Percentiles rank a stretch among this genome's conserved stretches.
Conservation (phyloP, 2,329 filamentous ascomycete genomes). For the Venturia aucupariae region DNA sequence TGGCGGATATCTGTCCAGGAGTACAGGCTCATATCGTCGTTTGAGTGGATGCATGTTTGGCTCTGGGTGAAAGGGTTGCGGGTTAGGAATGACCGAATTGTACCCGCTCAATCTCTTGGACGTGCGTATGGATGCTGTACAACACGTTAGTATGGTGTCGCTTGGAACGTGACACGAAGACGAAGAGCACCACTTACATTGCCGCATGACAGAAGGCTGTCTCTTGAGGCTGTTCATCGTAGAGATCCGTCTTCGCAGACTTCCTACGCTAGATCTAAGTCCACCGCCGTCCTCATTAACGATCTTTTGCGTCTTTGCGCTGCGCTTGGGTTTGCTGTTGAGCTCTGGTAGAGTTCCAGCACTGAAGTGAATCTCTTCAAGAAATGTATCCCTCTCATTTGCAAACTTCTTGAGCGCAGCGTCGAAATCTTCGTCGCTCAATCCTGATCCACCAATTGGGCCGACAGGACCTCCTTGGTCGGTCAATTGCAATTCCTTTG, state of each 20-base stretch:
- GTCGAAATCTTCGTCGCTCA: conserved; percentile 83
- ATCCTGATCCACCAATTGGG: conserved; percentile 29
- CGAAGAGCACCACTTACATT: conserved; percentile 47
- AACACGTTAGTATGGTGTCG: conserved; percentile 11
- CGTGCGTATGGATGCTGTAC: conserved; percentile 61
- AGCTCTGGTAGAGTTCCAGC: conserved; percentile 57
- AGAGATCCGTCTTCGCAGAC: conserved; percentile 84
- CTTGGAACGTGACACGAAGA: conserved; percentile 1
- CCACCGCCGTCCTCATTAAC: conserved; percentile 53
- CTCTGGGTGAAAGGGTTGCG: conserved; percentile 80
- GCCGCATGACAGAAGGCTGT: conserved; percentile 65
- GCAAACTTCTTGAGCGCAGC: conserved; percentile 89
- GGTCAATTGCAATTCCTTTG: conserved; percentile 3
- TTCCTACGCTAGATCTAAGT: conserved; percentile 60
- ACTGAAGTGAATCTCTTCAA: conserved; percentile 83
- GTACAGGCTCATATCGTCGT: conserved; percentile 87
- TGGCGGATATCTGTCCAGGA: conserved; percentile 87
- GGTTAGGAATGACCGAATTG: conserved; percentile 91
- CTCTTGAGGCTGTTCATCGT: conserved; percentile 95
- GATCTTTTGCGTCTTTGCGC: conserved; percentile 73
- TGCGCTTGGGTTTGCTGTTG: conserved; percentile 58
- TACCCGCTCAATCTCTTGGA: conserved; percentile 90
- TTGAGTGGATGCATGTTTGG: conserved; percentile 94
- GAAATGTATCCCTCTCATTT: conserved; percentile 84
- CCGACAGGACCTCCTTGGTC: conserved; percentile 13